Evolutionary conservation across 1,139 yeast genomes (phyloP).

Genomic region (Kodamaea sp.): DNA sequence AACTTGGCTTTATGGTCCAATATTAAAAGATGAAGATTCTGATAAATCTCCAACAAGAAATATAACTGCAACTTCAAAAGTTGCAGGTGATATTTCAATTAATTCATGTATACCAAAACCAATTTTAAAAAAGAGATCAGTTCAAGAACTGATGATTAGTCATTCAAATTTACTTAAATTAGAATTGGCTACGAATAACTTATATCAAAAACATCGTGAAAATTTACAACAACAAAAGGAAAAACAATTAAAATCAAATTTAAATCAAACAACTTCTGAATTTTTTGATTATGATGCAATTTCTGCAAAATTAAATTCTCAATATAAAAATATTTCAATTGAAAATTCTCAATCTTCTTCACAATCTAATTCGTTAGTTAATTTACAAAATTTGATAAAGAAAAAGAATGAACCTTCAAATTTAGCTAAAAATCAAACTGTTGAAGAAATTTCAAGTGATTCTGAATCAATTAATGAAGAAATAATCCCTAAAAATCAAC

Average conservation of each 20-base stretch:
- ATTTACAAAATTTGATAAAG: constrained; percentile 14
- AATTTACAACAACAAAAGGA: constrained; percentile 20
- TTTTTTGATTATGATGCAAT: constrained; percentile 55
- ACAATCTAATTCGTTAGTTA: constrained; percentile 15
- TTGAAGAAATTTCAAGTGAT: background rate
- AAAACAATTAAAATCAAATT: constrained; percentile 7
- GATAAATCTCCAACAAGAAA: constrained; percentile 20
- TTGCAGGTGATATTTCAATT: constrained; percentile 45
- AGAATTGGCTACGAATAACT: constrained; percentile 41
- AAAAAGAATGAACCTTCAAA: constrained; percentile 2
- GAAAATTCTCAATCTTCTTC: constrained; percentile 15
- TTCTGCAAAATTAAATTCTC: constrained; percentile 58
- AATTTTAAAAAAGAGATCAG: constrained; percentile 76
- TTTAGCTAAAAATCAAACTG: background rate
- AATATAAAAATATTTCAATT: constrained; percentile 31
- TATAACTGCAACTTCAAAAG: constrained; percentile 40
- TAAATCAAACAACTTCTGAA: constrained; percentile 32
- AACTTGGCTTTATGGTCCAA: constrained; percentile 81
- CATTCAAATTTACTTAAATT: constrained; percentile 50
- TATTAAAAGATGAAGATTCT: constrained; percentile 45
- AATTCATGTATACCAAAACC: constrained; percentile 52
- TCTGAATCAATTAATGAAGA: background rate
- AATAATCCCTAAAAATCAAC: constrained; percentile 26
- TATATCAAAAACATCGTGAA: constrained; percentile 27
- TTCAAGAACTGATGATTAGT: constrained; percentile 68